phyloP scores from a whole-genome alignment of 108 stramenopile genomes.

The Fragilaria radians region DNA sequence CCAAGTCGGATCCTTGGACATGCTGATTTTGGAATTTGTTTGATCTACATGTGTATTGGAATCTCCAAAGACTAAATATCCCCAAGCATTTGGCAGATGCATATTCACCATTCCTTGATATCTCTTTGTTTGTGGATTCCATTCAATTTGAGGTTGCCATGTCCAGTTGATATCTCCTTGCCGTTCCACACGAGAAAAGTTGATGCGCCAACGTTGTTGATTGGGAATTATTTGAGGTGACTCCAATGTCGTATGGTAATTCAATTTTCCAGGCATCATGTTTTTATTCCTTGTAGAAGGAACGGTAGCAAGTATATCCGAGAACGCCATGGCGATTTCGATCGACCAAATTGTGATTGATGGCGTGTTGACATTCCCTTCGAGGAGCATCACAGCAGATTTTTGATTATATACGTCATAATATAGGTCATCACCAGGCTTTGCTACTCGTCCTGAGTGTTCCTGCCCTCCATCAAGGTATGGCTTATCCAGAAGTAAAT shows the following conservation, averaged over 20 bases:
- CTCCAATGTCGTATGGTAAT: neutral
- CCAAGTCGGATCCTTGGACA: slow-evolving; percentile 47
- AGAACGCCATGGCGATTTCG: slow-evolving; percentile 63
- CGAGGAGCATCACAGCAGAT: slow-evolving; percentile 28
- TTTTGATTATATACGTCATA: slow-evolving; percentile 49
- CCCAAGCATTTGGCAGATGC: slow-evolving; percentile 67
- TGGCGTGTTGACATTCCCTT: slow-evolving; percentile 37
- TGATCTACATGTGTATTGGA: neutral
- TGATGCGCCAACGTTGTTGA: slow-evolving; percentile 38
- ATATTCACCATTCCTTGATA: slow-evolving; percentile 39
- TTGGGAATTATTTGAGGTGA: neutral
- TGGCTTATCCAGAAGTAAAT: slow-evolving; percentile 77
- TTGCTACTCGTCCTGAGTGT: slow-evolving; percentile 62
- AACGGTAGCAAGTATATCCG: slow-evolving; percentile 21
- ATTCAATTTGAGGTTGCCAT: slow-evolving; percentile 58
- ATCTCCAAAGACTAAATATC: slow-evolving; percentile 45
- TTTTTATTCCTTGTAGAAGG: too few species aligned
- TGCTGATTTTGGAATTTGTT: slow-evolving; percentile 17
- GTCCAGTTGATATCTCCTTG: slow-evolving; percentile 63
- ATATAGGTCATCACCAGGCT: slow-evolving; percentile 41
- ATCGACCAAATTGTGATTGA: slow-evolving; percentile 27
- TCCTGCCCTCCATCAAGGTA: slow-evolving; percentile 77
- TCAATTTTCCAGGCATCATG: too few species aligned
- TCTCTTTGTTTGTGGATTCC: slow-evolving; percentile 32
- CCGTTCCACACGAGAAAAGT: slow-evolving; percentile 49